These are phyloP conservation scores for Cladosporium sp. DNA, from an alignment of 2,329 filamentous ascomycete species.

Conservation along the genomic window DNA sequence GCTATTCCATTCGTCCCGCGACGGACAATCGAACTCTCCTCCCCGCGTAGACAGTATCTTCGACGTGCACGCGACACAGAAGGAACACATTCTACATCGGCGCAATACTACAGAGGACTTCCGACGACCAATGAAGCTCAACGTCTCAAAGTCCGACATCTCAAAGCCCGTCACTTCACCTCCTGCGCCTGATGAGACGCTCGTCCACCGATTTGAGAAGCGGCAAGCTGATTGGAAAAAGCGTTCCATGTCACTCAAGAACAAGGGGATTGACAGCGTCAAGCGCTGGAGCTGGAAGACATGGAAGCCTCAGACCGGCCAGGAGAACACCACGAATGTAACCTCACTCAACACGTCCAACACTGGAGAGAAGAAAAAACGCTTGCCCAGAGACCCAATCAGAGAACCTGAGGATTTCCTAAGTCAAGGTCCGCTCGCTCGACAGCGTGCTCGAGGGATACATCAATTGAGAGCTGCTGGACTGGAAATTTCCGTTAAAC, in stretches of 20 bases:
- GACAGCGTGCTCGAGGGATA: not conserved
- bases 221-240: not conserved
- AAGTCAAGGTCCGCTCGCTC: not conserved
- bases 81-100: not conserved
- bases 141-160: not conserved
- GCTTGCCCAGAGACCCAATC: not conserved
- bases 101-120: not conserved
- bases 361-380: not conserved
- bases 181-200: not conserved
- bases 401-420: not conserved
- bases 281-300: conserved; percentile 13
- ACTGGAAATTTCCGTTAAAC: not conserved
- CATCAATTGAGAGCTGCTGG: not conserved
- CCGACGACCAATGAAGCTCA: not conserved
- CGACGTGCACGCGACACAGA: not conserved
- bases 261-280: not conserved
- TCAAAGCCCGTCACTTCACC: conserved; percentile 1
- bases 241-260: not conserved
- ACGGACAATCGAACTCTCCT: not conserved
- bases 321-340: not conserved
- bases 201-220: not conserved
- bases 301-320: not conserved
- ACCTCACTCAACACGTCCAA: not conserved
- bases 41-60: conserved; percentile 1
- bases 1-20: not conserved